Evolutionary conservation across 106 monocot species (phyloP).

Genomic region (Triglochin maritima): DNA sequence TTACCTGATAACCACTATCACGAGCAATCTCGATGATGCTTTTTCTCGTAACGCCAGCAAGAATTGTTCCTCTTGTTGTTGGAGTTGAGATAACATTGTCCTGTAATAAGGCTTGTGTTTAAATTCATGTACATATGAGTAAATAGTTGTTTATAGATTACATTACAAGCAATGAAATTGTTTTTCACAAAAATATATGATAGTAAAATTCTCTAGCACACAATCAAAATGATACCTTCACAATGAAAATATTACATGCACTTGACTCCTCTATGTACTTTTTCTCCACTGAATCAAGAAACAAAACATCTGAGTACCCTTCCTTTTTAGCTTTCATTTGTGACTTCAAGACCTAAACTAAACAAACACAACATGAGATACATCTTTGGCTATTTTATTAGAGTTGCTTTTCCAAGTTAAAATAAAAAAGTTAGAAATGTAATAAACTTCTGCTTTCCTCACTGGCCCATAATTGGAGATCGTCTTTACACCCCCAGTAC

Average conservation of each 20-base stretch:
- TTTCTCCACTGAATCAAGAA: slow-evolving; percentile 56
- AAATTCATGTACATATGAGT: background rate
- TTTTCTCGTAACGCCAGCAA: slow-evolving; percentile 21
- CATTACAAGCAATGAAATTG: background rate
- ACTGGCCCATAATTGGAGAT: slow-evolving; percentile 92
- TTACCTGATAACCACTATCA: slow-evolving; percentile 15
- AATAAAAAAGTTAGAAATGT: background rate
- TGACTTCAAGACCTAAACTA: slow-evolving; percentile 27
- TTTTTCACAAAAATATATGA: background rate
- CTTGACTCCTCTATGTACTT: slow-evolving; percentile 79
- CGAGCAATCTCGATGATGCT: slow-evolving; percentile 19
- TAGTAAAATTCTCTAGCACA: background rate
- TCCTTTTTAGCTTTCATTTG: slow-evolving; percentile 21
- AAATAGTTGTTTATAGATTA: background rate
- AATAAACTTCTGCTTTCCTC: background rate
- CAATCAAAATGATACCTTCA: slow-evolving; percentile 41
- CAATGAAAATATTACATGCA: slow-evolving; percentile 78
- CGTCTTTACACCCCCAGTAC: slow-evolving; percentile 71
- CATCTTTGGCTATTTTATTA: background rate
- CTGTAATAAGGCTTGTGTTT: background rate
- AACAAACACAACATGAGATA: background rate
- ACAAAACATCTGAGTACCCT: slow-evolving; percentile 36
- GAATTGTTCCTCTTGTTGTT: slow-evolving; percentile 15
- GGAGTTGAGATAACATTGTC: slow-evolving; percentile 20
- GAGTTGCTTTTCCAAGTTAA: background rate